Conservation (phyloP, 1,284 basidiomycete genomes). For the Schizopora paradoxa region DNA sequence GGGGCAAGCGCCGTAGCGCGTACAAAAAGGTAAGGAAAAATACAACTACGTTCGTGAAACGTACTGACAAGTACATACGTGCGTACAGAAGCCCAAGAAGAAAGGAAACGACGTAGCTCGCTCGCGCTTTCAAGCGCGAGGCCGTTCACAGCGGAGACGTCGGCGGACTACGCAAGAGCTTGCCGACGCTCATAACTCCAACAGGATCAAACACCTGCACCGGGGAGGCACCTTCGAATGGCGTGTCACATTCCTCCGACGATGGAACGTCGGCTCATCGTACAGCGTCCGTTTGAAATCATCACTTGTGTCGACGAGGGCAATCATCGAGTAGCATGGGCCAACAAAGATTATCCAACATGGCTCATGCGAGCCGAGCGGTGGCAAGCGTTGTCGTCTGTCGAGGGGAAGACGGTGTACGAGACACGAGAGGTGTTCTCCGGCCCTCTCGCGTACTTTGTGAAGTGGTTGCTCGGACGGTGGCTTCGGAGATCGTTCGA, state of each 20-base stretch:
- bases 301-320: constrained; percentile 47
- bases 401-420: constrained; percentile 52
- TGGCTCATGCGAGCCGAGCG: constrained; percentile 51
- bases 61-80: too few species aligned
- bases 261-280: constrained; percentile 33
- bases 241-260: constrained; percentile 55
- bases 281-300: constrained; percentile 33
- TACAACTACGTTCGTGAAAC: too few species aligned
- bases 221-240: constrained; percentile 44
- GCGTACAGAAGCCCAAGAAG: too few species aligned
- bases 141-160: too few species aligned
- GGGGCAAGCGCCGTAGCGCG: too few species aligned
- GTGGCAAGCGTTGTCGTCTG: constrained; percentile 55
- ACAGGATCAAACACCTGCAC: constrained; percentile 45
- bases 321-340: constrained; percentile 55
- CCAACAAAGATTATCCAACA: constrained; percentile 33
- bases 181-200: too few species aligned
- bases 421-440: constrained; percentile 59
- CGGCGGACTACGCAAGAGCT: too few species aligned
- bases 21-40: too few species aligned
- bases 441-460: constrained; percentile 51
- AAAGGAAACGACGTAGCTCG: too few species aligned
- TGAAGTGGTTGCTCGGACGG: constrained; percentile 28
- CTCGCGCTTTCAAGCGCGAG: too few species aligned
- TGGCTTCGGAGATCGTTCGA: constrained; percentile 6